phyloP scores from a whole-genome alignment of 2,329 filamentous ascomycete species.

The Mollisia scopiformis region DNA sequence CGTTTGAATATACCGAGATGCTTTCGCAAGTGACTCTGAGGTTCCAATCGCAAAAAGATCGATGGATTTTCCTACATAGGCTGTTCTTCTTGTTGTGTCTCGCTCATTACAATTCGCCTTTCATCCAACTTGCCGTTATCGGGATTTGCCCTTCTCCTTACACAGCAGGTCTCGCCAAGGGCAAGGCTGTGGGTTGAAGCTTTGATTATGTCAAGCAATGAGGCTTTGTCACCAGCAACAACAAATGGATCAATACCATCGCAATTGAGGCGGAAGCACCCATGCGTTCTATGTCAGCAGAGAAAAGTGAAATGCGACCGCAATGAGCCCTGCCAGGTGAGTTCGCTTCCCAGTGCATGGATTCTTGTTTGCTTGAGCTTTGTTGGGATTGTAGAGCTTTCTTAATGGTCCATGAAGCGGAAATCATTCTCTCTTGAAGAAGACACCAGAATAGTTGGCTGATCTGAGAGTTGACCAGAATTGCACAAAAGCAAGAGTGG shows the following conservation, averaged over 20 bases:
- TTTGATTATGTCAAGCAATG: not conserved
- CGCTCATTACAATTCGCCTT: not conserved
- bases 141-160: not conserved
- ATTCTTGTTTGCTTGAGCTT: no score
- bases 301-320: constrained; percentile 36
- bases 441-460: no score
- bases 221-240: not conserved
- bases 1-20: no score
- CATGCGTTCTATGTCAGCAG: constrained; percentile 33
- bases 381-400: no score
- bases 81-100: not conserved
- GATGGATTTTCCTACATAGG: not conserved
- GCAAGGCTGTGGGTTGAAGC: not conserved
- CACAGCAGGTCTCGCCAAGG: not conserved
- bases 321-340: constrained; percentile 31
- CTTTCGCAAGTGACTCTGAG: no score
- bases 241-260: not conserved
- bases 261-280: constrained; percentile 19
- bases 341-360: no score
- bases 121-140: not conserved
- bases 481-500: constrained; percentile 28
- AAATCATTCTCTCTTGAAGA: no score
- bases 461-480: no score
- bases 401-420: no score
- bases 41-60: no score